Evolutionary conservation across 208 protist genomes (phyloP), one percentile per base, ranked within the genome.

Genomic region (Strigomonas oncopelti): DNA sequence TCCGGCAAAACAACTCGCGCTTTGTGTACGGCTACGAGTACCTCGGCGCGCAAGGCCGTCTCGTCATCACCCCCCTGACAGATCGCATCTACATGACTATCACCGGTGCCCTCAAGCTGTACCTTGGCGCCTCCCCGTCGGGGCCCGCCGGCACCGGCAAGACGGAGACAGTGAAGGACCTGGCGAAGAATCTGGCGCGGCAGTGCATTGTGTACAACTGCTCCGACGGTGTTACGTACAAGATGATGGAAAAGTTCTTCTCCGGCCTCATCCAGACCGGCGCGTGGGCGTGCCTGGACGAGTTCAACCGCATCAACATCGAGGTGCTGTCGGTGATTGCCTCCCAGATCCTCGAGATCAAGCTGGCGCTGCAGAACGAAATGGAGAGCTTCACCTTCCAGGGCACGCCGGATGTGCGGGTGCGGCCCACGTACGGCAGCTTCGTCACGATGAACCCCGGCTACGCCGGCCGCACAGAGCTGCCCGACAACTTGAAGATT

Each of bases 391-490:
- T 94, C 65, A 91, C 81, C n/a, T 99, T 99, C 77, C 86, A 97
- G 71, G 97, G 98, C 68, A 98, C 96, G 0, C 90, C 90, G 14
- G 80, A 93, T 71, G 98, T 99, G 38, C 77, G 85, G 22, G 88
- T 99, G 55, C 93, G 96, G 1, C 67, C 75, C 8, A 98, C 92
- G 25, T 98, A 95, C 75, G 97, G 96, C 69, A 94, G 96, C 34
- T 99, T 99, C 81, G 96, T 99, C 75, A 99, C 98, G 11, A 99
- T 99, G 98, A 99, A 99, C 76, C 98, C 98, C 13, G 98, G 98
- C 58, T 99, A 99, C 85, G 98, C 98, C 27, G 98, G 98, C 1
- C 92, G 98, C 59, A 99, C 97, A 9, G 97, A 99, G 83, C 91
- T 99, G 55, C 98, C 98, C 11, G 98, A 99, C 81, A 99, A 99